These are phyloP conservation scores for Epicoccum nigrum DNA, from an alignment of 2,329 filamentous ascomycete genomes.

Conservation along the genomic window DNA sequence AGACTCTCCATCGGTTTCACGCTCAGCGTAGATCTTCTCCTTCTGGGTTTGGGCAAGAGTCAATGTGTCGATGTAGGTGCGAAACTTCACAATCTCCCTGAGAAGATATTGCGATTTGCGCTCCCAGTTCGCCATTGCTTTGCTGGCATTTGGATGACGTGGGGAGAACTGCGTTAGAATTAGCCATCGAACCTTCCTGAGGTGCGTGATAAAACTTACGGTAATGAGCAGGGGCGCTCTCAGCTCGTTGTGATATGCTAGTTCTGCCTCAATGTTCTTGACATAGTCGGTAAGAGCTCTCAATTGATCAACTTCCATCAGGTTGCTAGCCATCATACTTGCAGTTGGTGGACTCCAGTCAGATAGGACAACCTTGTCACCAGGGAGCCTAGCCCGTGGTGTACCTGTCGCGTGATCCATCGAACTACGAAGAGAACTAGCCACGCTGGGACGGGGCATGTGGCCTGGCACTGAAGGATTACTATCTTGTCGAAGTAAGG, in stretches of 20 bases:
- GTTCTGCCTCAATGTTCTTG: conserved; percentile 80
- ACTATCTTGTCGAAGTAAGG: conserved; percentile 51
- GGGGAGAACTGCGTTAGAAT: conserved; percentile 70
- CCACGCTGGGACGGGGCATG: conserved; percentile 59
- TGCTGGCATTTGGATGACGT: conserved; percentile 77
- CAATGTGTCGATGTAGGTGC: conserved; percentile 90
- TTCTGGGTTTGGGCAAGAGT: conserved; percentile 72
- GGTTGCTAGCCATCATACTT: conserved; percentile 82
- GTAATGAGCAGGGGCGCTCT: conserved; percentile 86
- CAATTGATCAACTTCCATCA: conserved; percentile 82
- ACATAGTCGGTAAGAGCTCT: conserved; percentile 78
- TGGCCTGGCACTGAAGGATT: conserved; percentile 41
- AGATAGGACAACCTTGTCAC: conserved; percentile 80
- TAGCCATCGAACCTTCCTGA: conserved; percentile 7
- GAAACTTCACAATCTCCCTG: conserved; percentile 94
- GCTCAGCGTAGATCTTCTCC: conserved; percentile 68
- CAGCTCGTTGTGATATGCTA: conserved; percentile 86
- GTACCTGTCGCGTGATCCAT: conserved; percentile 62
- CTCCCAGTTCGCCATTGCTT: conserved; percentile 97
- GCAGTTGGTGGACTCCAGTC: conserved; percentile 91
- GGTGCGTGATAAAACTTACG: conserved; percentile 49
- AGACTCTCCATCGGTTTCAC: conserved; percentile 37
- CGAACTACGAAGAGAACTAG: conserved; percentile 66
- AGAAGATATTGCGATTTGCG: conserved; percentile 90
- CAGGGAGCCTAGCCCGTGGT: conserved; percentile 73